A percentile compares a stretch with the other conserved stretches of the same genome.
Conservation (phyloP, 345 rosid species). For the Citrus mangshanensis region DNA sequence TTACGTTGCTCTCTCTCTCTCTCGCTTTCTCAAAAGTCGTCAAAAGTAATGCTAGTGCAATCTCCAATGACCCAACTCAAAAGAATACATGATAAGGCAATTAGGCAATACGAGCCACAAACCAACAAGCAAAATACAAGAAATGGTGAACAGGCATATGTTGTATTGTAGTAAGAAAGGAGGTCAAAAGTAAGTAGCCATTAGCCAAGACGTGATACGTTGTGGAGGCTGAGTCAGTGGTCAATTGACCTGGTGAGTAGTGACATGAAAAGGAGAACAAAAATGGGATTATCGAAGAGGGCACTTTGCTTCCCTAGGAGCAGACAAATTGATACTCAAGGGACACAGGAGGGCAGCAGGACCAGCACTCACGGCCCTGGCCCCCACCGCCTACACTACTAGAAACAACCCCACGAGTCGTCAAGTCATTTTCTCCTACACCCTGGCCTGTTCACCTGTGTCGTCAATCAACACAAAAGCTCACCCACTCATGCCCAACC, state of each 20-base stretch:
- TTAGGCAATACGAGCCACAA: neutral
- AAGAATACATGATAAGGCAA: neutral
- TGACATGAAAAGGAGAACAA: constrained; percentile 15
- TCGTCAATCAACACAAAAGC: constrained; percentile 6
- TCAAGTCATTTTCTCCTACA: neutral
- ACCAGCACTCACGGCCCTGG: neutral
- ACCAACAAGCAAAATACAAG: constrained; percentile 9
- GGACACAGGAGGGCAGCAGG: neutral
- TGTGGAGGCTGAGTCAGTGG: constrained; percentile 50
- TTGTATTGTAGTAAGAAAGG: neutral
- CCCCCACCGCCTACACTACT: neutral
- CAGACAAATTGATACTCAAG: constrained; percentile 13
- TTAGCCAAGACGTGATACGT: neutral
- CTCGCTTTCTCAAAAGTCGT: neutral
- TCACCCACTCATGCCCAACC: neutral
- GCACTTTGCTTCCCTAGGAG: constrained; percentile 20
- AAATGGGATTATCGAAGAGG: neutral
- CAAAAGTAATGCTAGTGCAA: neutral
- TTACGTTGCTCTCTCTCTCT: neutral
- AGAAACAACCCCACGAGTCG: neutral
- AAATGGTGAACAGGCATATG: neutral
- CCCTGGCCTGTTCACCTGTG: constrained; percentile 16
- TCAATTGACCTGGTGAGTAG: constrained; percentile 10
- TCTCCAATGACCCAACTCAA: neutral
- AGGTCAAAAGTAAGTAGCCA: neutral